Evolutionary conservation across 805 yeast genomes (phyloP), one percentile per base, ranked within the genome.

Genomic region (Komagataella phaffii): DNA sequence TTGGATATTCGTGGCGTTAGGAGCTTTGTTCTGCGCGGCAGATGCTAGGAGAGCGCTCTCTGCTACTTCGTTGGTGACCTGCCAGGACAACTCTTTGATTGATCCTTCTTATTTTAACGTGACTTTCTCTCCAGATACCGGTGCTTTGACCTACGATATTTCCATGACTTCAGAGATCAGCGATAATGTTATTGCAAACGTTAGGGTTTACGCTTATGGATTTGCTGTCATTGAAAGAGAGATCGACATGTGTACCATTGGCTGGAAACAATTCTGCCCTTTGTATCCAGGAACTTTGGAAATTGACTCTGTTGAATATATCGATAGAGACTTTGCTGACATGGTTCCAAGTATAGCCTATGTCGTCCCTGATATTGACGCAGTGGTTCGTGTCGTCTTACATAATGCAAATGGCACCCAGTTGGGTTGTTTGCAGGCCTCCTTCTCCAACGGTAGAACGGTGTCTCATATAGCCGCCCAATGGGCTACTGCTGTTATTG

Each of bases 401-500:
- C 61, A 62, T 10, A 62, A 67, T 53, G 51, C 53, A 6, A 56
- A 60, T 48, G 72, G 71, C 24, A 72, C 72, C 36, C 62, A 67
- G 52, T 61, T 84, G 52, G 88, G 89, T 44, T 88, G 96, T 64
- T 72, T 88, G 52, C 91, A 85, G 62, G 81, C 88, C 17, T 76
- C 76, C 53, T 81, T 88, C 61, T 61, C 82, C 18, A 88, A 88
- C 62, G 88, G 90, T 44, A 85, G 82, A 59, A 82, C 95, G 2
- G 91, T 88, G 18, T 69, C 85, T 47, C 96, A 88, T 62, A 72
- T 77, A 2, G 86, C 86, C 57, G 89, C 84, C 53, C 85, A 86
- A 67, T 90, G 97, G 97, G 95, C 88, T 45, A 88, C 96, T 17
- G 97, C 97, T 1, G 83, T 84, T 18, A 73, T 89, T 59, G 88